These are phyloP conservation scores for Candida jianshihensis DNA, from an alignment of 805 yeast species.

Conservation along the genomic window DNA sequence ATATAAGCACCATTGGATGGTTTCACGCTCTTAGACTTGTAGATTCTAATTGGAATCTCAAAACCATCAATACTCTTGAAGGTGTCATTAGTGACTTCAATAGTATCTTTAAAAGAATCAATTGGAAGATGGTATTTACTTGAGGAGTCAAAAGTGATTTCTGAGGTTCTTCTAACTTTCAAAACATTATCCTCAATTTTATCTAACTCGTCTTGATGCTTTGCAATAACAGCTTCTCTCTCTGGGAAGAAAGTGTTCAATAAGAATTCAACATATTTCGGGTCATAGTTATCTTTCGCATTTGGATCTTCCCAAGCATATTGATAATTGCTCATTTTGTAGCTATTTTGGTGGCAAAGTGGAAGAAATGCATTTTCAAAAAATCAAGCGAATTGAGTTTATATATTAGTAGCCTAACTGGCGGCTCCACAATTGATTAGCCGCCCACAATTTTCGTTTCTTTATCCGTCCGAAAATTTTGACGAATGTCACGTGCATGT, in stretches of 20 bases:
- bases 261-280: not conserved
- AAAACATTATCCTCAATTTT: not conserved
- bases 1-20: constrained; percentile 1
- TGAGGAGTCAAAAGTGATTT: no score
- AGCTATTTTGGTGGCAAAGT: no score
- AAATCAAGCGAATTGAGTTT: no score
- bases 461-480: no score
- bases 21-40: not conserved
- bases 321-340: not conserved
- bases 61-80: constrained; percentile 1
- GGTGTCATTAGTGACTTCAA: not conserved
- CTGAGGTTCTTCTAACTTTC: not conserved
- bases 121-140: not conserved
- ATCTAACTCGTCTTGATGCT: not conserved
- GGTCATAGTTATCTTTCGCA: not conserved
- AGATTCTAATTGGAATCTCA: constrained; percentile 1
- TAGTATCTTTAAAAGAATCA: not conserved
- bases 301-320: constrained; percentile 1
- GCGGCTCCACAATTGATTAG: no score
- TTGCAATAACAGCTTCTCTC: not conserved
- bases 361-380: no score
- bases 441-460: no score
- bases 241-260: not conserved
- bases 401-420: no score
- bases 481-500: no score